Conservation (phyloP, 805 yeast species). For the Saturnispora hagleri region DNA sequence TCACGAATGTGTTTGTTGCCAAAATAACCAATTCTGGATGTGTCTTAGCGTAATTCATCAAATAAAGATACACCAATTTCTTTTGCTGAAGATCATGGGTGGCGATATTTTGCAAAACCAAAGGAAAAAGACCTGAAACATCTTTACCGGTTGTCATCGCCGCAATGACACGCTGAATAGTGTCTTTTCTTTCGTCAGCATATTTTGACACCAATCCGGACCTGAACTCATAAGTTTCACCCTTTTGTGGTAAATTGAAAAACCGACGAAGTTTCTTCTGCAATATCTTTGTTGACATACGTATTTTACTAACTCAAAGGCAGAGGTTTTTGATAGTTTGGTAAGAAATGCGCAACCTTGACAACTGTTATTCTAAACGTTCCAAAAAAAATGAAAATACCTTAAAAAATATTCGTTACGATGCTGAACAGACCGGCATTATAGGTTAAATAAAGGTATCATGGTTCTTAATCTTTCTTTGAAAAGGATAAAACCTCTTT, state of each 20-base stretch:
- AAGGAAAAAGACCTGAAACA: conserved; percentile 90
- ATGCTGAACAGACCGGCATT: not conserved
- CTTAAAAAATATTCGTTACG: not conserved
- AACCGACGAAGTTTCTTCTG: conserved; percentile 47
- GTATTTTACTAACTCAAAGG: not conserved
- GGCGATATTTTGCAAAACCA: conserved; percentile 91
- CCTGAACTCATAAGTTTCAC: conserved; percentile 84
- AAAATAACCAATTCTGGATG: conserved; percentile 93
- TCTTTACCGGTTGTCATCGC: conserved; percentile 99
- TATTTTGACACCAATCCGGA: conserved; percentile 90
- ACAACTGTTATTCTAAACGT: not conserved
- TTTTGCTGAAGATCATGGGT: conserved; percentile 95
- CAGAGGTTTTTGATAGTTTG: not conserved
- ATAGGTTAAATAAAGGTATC: not conserved
- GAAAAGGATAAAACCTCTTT: conserved; percentile 1
- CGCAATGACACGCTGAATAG: conserved; percentile 91
- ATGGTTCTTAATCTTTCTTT: conserved; percentile 3
- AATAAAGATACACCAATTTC: conserved; percentile 85
- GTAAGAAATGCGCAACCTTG: not conserved
- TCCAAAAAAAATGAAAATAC: not conserved
- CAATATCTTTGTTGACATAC: conserved; percentile 22
- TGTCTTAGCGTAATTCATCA: conserved; percentile 95
- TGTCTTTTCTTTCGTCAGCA: conserved; percentile 91
- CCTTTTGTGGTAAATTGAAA: conserved; percentile 50
- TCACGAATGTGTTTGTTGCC: conserved; percentile 94